Percentiles rank a stretch among this genome's conserved stretches.
These are phyloP conservation scores for Hypoxylon rubiginosum DNA, from an alignment of 2,329 filamentous ascomycete species.

Conservation along the genomic window DNA sequence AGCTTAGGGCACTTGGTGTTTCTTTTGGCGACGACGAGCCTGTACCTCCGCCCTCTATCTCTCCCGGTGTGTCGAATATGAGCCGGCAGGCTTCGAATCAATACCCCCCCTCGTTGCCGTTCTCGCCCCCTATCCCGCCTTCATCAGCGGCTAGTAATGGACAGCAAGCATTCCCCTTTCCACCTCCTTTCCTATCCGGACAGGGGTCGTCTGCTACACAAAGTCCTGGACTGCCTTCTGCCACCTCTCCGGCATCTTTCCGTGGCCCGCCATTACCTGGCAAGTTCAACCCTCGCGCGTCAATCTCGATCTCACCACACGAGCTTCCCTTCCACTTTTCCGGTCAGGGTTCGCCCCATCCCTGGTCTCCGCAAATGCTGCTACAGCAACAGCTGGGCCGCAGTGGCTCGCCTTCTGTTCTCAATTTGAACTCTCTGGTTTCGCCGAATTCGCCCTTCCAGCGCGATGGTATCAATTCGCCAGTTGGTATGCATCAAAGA, in stretches of 20 bases:
- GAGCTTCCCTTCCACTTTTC: constrained; percentile 77
- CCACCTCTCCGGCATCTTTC: constrained; percentile 81
- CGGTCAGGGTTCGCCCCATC: constrained; percentile 71
- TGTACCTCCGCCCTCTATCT: constrained; percentile 70
- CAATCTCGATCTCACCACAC: constrained; percentile 74
- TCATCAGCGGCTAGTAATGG: constrained; percentile 81
- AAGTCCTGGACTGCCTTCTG: constrained; percentile 73
- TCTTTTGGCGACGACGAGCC: constrained; percentile 82
- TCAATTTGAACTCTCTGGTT: constrained; percentile 67
- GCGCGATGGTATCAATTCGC: constrained; percentile 62
- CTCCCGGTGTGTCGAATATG: constrained; percentile 72
- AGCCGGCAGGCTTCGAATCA: constrained; percentile 79
- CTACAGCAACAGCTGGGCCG: constrained; percentile 66
- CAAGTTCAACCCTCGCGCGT: constrained; percentile 78
- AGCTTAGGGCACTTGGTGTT: constrained; percentile 91
- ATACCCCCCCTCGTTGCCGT: constrained; percentile 81
- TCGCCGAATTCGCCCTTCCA: constrained; percentile 76
- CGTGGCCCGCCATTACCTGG: constrained; percentile 65
- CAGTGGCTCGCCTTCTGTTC: constrained; percentile 74
- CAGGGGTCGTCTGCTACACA: constrained; percentile 70
- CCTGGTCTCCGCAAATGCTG: constrained; percentile 70
- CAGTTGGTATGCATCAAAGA: constrained; percentile 65
- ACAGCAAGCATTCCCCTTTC: constrained; percentile 69
- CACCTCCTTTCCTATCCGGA: constrained; percentile 70
- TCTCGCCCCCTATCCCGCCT: constrained; percentile 86